Conservation (phyloP, 805 yeast species). For the Candida koratica region DNA sequence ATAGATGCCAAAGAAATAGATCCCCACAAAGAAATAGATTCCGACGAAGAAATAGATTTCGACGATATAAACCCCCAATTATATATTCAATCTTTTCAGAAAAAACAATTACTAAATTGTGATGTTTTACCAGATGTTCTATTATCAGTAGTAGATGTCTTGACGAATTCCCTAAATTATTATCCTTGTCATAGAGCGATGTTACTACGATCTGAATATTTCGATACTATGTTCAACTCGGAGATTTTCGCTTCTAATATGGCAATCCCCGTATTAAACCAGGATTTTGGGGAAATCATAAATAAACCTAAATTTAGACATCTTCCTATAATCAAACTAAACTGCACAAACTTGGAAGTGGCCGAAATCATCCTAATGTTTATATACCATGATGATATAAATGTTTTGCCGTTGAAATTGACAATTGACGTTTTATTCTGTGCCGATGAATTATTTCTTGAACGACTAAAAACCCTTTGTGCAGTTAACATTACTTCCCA, state of each 20-base stretch:
- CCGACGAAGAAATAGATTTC: conserved; percentile 23
- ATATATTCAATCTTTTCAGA: conserved; percentile 20
- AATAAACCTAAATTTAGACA: conserved; percentile 12
- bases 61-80: conserved; percentile 26
- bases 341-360: conserved; percentile 18
- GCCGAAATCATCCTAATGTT: conserved; percentile 23
- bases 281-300: conserved; percentile 12
- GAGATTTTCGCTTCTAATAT: conserved; percentile 20
- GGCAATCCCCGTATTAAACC: conserved; percentile 4
- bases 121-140: conserved; percentile 46
- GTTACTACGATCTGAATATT: conserved; percentile 59
- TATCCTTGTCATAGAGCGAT: conserved; percentile 67
- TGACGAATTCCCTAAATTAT: conserved; percentile 25
- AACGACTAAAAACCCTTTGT: conserved; percentile 62
- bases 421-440: conserved; percentile 55
- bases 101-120: conserved; percentile 19
- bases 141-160: conserved; percentile 31
- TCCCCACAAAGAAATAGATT: conserved; percentile 7
- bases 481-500: conserved; percentile 44
- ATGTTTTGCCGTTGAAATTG: conserved; percentile 42
- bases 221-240: conserved; percentile 58
- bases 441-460: conserved; percentile 59
- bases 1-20: neutral
- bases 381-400: conserved; percentile 57
- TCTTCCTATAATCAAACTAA: conserved; percentile 7